Conservation (phyloP, 768 basidiomycete genomes). For the Roridomyces roridus region DNA sequence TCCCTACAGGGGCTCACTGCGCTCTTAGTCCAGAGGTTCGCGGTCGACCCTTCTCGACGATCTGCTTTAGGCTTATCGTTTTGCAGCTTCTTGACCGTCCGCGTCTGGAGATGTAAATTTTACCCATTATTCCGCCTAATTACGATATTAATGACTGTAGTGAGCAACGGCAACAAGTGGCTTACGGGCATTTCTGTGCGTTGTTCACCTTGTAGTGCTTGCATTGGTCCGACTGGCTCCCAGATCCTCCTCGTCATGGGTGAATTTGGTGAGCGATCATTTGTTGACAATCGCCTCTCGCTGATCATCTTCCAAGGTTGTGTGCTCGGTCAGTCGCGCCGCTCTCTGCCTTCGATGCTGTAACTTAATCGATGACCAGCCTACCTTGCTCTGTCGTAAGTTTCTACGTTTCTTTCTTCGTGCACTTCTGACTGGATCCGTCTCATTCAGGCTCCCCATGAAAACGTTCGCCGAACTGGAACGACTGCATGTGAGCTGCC, state of each 20-base stretch:
- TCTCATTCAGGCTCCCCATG: slow-evolving; percentile 33
- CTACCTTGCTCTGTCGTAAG: slow-evolving; percentile 42
- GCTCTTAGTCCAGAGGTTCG: slow-evolving; percentile 54
- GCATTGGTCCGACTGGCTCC: too few relatives aligned
- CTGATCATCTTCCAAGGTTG: slow-evolving; percentile 23
- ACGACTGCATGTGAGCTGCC: slow-evolving; percentile 39
- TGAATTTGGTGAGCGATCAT: slow-evolving; percentile 44
- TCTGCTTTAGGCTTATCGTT: slow-evolving; percentile 5
- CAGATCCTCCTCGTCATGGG: slow-evolving; percentile 34
- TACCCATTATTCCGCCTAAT: neutral
- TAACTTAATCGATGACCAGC: slow-evolving; percentile 32
- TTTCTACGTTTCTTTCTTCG: slow-evolving; percentile 3
- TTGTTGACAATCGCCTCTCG: neutral
- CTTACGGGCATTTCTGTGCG: slow-evolving; percentile 41
- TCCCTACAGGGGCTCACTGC: slow-evolving; percentile 48
- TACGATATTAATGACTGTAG: slow-evolving; percentile 29
- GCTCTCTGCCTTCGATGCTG: neutral
- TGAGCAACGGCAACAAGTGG: slow-evolving; percentile 48
- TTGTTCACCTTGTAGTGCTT: slow-evolving; percentile 4
- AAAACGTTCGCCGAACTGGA: slow-evolving; percentile 41
- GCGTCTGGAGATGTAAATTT: slow-evolving; percentile 51
- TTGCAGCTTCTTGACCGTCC: slow-evolving; percentile 48
- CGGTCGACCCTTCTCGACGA: neutral
- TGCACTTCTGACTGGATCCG: neutral
- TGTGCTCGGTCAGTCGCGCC: slow-evolving; percentile 27